Percentiles rank a stretch among this genome's conserved stretches.
Evolutionary conservation across 202 grass and related monocot genomes (phyloP).

Genomic region (Schoenoplectus tabernaemontani): DNA sequence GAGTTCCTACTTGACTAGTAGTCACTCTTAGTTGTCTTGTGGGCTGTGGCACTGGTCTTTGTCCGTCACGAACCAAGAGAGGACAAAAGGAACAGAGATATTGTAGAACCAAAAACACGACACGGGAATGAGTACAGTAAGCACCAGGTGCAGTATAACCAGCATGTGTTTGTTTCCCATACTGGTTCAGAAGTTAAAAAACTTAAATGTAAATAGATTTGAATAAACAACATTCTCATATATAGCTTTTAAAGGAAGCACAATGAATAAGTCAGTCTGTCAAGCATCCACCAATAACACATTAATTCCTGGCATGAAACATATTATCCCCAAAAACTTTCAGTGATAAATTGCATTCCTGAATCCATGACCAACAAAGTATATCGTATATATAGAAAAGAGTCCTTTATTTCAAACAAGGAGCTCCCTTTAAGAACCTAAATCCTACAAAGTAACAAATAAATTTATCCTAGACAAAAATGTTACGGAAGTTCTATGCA

Average conservation of each 20-base stretch:
- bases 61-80: no score
- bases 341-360: neutral
- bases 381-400: neutral
- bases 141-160: no score
- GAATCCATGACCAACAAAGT: neutral
- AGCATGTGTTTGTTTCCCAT: no score
- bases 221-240: neutral
- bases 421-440: constrained; percentile 9
- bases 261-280: no score
- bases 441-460: constrained; percentile 2
- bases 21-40: no score
- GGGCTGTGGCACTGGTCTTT: no score
- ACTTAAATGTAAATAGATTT: neutral
- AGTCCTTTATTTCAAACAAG: constrained; percentile 9
- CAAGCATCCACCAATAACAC: neutral
- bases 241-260: neutral
- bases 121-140: no score
- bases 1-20: no score
- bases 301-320: neutral
- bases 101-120: no score
- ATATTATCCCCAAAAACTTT: neutral
- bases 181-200: no score
- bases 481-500: neutral
- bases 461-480: neutral
- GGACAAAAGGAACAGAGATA: no score